These are phyloP conservation scores for Acanthamoeba royreba DNA, from an alignment of 208 protist genomes.

Conservation along the genomic window DNA sequence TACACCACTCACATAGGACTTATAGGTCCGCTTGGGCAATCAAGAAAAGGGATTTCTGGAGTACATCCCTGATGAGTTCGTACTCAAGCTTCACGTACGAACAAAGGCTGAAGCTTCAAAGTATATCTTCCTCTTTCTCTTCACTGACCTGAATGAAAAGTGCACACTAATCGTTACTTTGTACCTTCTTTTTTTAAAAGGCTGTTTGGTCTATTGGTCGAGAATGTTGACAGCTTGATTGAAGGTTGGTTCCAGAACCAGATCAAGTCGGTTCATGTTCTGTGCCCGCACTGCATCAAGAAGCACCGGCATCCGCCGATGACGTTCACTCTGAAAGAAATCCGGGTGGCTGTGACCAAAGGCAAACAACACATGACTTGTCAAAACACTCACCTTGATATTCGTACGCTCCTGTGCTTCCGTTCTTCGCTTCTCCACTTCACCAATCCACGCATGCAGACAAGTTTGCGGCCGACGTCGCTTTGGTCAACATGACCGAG, in stretches of 20 bases:
- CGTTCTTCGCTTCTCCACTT: too few species aligned
- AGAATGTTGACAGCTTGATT: constrained; percentile 48
- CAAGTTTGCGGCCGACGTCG: constrained; percentile 18
- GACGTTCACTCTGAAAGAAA: background rate
- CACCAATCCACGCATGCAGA: too few species aligned
- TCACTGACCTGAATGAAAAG: background rate
- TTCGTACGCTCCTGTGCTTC: background rate
- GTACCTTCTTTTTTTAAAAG: too few species aligned
- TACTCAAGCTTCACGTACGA: constrained; percentile 46
- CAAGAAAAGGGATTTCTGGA: constrained; percentile 28
- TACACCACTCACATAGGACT: background rate
- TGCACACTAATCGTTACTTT: background rate
- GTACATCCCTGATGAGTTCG: constrained; percentile 49
- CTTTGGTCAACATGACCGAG: constrained; percentile 20
- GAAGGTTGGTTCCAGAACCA: constrained; percentile 50
- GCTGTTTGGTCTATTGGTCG: constrained; percentile 27
- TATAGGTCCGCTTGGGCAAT: background rate
- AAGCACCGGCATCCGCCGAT: constrained; percentile 3
- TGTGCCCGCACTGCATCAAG: constrained; percentile 43
- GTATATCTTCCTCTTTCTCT: background rate
- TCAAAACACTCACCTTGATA: background rate
- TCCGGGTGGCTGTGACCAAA: constrained; percentile 31
- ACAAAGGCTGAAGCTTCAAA: background rate
- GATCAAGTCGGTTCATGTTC: constrained; percentile 10
- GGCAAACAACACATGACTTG: background rate